Percentiles rank a stretch among this genome's conserved stretches.
These are phyloP conservation scores for Medicago ruthenica DNA, from an alignment of 306 rosid species.

Conservation along the genomic window DNA sequence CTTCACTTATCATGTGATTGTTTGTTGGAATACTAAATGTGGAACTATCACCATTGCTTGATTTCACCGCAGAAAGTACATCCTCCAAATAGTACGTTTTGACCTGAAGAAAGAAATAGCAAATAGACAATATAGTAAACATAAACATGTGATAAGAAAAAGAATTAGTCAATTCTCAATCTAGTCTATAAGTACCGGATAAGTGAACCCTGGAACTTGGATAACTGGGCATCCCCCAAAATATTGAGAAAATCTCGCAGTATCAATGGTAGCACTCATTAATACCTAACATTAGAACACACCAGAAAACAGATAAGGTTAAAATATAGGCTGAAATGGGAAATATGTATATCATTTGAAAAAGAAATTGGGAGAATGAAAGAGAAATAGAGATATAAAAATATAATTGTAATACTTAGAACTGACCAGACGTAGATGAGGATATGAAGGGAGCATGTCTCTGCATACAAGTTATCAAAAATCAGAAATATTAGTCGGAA, in stretches of 20 bases:
- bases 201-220: conserved; percentile 89
- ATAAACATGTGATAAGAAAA: conserved; percentile 28
- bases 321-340: conserved; percentile 24
- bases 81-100: conserved; percentile 86
- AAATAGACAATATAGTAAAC: conserved; percentile 9
- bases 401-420: conserved; percentile 37
- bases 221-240: conserved; percentile 95
- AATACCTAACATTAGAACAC: conserved; percentile 64
- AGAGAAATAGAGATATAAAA: conserved; percentile 34
- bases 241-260: conserved; percentile 83
- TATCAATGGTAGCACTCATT: conserved; percentile 96
- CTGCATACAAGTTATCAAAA: conserved; percentile 61
- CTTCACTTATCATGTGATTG: conserved; percentile 59
- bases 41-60: conserved; percentile 47
- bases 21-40: conserved; percentile 40
- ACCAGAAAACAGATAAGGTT: conserved; percentile 10
- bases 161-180: conserved; percentile 36
- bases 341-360: conserved; percentile 28
- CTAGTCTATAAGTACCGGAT: conserved; percentile 66
- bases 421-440: conserved; percentile 85
- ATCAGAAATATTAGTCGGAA: conserved; percentile 35
- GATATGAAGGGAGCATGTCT: conserved; percentile 81
- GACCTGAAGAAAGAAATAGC: conserved; percentile 70
- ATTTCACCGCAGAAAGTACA: conserved; percentile 71
- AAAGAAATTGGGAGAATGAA: conserved; percentile 8